A percentile compares a stretch with the other conserved stretches of the same genome.
Evolutionary conservation across 1,284 basidiomycete genomes (phyloP).

Genomic region (Fistulinella staudtii): DNA sequence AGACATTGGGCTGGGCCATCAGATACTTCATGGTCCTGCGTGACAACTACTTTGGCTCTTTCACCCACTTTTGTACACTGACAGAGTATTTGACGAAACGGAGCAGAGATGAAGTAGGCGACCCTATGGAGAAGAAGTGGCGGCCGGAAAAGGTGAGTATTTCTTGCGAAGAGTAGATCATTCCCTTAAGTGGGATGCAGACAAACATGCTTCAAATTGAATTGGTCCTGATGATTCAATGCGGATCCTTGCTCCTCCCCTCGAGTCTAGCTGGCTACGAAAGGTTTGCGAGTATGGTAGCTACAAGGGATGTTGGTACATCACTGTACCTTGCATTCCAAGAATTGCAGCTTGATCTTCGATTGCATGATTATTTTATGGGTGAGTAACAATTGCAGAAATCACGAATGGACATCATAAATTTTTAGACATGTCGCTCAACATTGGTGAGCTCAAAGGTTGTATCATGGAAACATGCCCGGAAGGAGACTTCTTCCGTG

Average conservation of each 20-base stretch:
- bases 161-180: background rate
- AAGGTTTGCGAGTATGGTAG: conserved; percentile 17
- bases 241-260: conserved; percentile 62
- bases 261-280: conserved; percentile 75
- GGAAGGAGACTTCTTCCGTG: conserved; percentile 40
- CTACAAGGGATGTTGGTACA: conserved; percentile 44
- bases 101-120: conserved; percentile 60
- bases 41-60: conserved; percentile 90
- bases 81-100: conserved; percentile 78
- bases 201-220: conserved; percentile 79
- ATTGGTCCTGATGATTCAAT: conserved; percentile 53
- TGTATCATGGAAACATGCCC: conserved; percentile 47
- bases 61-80: conserved; percentile 86
- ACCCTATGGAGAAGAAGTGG: conserved; percentile 78
- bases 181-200: conserved; percentile 38
- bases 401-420: conserved; percentile 1
- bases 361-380: conserved; percentile 84
- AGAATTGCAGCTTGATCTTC: conserved; percentile 69
- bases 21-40: conserved; percentile 83
- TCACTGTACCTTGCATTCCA: conserved; percentile 60
- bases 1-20: conserved; percentile 80
- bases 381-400: conserved; percentile 45
- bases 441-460: conserved; percentile 58
- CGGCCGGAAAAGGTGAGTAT: conserved; percentile 63
- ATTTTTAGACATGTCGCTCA: conserved; percentile 70